Conservation (phyloP, 2,329 filamentous ascomycete species). For the Didymella glomerata region DNA sequence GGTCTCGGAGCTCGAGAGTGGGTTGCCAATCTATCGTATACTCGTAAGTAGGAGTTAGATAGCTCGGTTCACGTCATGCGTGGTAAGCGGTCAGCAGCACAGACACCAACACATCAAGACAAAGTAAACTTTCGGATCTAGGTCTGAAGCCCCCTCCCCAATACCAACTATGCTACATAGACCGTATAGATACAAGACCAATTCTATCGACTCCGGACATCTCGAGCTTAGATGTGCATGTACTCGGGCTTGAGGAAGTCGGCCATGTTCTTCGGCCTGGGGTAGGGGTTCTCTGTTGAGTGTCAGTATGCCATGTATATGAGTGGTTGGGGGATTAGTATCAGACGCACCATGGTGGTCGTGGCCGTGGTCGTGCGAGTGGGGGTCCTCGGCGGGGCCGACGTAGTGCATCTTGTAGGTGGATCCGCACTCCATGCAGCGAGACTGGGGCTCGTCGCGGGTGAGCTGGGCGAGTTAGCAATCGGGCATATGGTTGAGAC, state of each 20-base stretch:
- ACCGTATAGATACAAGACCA: constrained; percentile 43
- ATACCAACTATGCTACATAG: constrained; percentile 49
- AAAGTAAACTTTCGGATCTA: constrained; percentile 18
- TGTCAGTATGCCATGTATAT: constrained; percentile 7
- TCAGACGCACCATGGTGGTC: constrained; percentile 37
- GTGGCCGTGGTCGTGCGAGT: constrained; percentile 65
- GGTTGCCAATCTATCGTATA: too few relatives aligned
- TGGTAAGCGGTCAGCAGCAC: too few relatives aligned
- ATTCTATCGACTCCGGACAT: constrained; percentile 23
- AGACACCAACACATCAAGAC: constrained; percentile 1
- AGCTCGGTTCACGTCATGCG: too few relatives aligned
- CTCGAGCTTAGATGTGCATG: constrained; percentile 66
- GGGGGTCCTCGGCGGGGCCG: constrained; percentile 78
- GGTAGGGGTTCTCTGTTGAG: constrained; percentile 60
- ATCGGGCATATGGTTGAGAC: not conserved
- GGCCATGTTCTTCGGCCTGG: constrained; percentile 89
- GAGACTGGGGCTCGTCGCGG: constrained; percentile 88
- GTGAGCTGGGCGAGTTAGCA: constrained; percentile 67
- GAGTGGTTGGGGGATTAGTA: not conserved
- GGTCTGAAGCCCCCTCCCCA: constrained; percentile 28
- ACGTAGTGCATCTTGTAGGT: constrained; percentile 99
- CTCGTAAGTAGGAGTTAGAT: too few relatives aligned
- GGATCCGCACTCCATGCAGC: constrained; percentile 95
- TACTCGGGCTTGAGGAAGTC: constrained; percentile 97
- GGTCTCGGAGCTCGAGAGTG: too few relatives aligned